Percentiles rank a stretch among this genome's conserved stretches.
Conservation (phyloP, 2,329 filamentous ascomycete species). For the Cladophialophora chaetospira region DNA sequence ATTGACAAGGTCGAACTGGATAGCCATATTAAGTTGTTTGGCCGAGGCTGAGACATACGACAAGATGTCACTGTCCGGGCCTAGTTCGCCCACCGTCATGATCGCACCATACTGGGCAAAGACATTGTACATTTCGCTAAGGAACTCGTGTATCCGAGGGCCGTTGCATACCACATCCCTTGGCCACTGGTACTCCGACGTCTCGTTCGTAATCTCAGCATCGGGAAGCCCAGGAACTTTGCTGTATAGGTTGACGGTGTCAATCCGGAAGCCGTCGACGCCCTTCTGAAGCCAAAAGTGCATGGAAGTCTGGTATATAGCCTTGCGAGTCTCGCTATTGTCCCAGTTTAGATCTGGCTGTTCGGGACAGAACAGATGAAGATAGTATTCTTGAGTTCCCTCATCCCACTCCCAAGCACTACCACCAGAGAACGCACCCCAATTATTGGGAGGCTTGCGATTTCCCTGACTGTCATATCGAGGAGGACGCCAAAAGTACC, state of each 20-base stretch:
- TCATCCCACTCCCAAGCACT: conserved; percentile 64
- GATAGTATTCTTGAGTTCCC: conserved; percentile 70
- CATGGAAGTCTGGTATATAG: conserved; percentile 72
- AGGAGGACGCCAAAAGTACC: conserved; percentile 63
- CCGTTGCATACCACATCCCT: conserved; percentile 41
- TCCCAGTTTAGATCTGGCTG: conserved; percentile 91
- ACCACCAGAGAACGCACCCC: conserved; percentile 49
- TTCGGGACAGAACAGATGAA: conserved; percentile 72
- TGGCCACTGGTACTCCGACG: conserved; percentile 53
- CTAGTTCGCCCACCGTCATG: not conserved
- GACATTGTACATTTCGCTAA: not conserved
- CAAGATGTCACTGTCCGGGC: not conserved
- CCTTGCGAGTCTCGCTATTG: conserved; percentile 64
- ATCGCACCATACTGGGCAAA: not conserved
- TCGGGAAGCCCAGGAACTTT: conserved; percentile 60
- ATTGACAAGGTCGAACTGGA: not conserved
- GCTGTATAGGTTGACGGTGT: conserved; percentile 73
- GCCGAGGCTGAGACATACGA: not conserved
- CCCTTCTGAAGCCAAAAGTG: conserved; percentile 77
- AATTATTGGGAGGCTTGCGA: conserved; percentile 74
- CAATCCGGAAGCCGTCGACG: conserved; percentile 71
- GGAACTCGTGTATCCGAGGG: conserved; percentile 38
- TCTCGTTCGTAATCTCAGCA: conserved; percentile 41
- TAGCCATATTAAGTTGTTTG: not conserved
- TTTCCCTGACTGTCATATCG: conserved; percentile 56